Conservation (phyloP, 176 grass and related monocot species). For the Triticum monococcum region DNA sequence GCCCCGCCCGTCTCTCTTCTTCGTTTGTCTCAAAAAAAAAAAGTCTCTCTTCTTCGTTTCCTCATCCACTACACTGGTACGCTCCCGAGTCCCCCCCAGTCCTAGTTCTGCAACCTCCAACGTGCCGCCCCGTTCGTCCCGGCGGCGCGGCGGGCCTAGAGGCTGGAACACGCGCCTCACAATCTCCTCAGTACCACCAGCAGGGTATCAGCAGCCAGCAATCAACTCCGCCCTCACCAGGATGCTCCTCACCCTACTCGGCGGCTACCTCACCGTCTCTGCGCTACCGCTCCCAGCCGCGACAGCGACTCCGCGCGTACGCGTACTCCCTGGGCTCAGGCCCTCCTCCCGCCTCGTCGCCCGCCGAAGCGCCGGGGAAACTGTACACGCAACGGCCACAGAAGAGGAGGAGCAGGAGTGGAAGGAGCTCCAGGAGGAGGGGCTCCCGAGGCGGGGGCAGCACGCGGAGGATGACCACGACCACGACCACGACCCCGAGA, state of each 20-base stretch:
- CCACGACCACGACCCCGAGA: slow-evolving; percentile 68
- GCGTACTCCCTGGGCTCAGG: not conserved
- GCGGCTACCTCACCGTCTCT: slow-evolving; percentile 18
- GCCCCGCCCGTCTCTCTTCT: not conserved
- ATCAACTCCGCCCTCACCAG: not conserved
- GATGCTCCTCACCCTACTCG: slow-evolving; percentile 27
- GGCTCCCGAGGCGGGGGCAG: slow-evolving; percentile 13
- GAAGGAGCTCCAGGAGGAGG: slow-evolving; percentile 14
- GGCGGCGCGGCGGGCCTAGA: not conserved
- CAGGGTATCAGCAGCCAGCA: not conserved
- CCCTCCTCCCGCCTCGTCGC: not conserved
- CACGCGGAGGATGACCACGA: slow-evolving; percentile 29
- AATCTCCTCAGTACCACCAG: not conserved
- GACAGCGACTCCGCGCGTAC: not conserved
- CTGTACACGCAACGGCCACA: not conserved
- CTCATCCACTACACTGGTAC: not conserved
- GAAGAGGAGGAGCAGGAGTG: slow-evolving; percentile 24
- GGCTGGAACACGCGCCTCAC: not conserved
- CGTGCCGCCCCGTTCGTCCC: slow-evolving; percentile 12
- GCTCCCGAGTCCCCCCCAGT: not conserved
- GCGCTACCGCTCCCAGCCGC: not conserved
- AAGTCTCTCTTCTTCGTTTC: not conserved
- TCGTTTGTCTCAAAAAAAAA: no score
- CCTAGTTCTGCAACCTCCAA: not conserved
- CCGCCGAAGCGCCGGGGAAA: not conserved